These are phyloP conservation scores for Xylaria intraflava DNA, from an alignment of 495 filamentous ascomycete genomes.

Conservation along the genomic window DNA sequence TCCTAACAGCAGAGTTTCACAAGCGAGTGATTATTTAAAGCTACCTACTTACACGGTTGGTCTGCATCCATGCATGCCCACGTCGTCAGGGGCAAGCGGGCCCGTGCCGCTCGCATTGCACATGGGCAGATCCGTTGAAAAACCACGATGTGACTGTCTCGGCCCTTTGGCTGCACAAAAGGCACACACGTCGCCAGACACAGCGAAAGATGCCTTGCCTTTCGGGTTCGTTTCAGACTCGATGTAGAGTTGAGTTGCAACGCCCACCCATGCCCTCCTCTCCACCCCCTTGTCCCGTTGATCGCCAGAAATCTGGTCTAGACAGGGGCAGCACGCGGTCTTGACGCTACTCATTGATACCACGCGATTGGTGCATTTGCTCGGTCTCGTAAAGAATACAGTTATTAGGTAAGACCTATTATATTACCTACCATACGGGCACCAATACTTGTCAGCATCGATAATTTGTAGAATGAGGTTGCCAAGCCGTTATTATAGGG, in stretches of 20 bases:
- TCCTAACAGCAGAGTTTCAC: background rate
- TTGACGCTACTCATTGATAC: background rate
- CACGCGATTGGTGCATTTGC: too few species aligned
- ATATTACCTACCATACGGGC: too few species aligned
- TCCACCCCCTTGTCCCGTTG: background rate
- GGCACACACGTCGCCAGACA: background rate
- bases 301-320: background rate
- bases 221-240: conserved; percentile 3
- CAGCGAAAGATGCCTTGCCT: background rate
- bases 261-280: background rate
- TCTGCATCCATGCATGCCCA: background rate
- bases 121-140: background rate
- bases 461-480: too few species aligned
- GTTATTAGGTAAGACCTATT: too few species aligned
- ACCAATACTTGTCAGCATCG: too few species aligned
- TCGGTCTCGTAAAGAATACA: too few species aligned
- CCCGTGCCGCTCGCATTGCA: background rate
- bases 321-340: background rate
- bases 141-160: background rate
- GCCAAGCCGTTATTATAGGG: too few species aligned
- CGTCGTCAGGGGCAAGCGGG: too few species aligned
- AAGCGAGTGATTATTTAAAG: background rate
- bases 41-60: background rate
- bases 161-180: background rate
- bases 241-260: background rate